A percentile compares a stretch with the other conserved stretches of the same genome.
These are phyloP conservation scores for Drechslerella coelobrocha DNA, from an alignment of 2,329 filamentous ascomycete species.

Conservation along the genomic window DNA sequence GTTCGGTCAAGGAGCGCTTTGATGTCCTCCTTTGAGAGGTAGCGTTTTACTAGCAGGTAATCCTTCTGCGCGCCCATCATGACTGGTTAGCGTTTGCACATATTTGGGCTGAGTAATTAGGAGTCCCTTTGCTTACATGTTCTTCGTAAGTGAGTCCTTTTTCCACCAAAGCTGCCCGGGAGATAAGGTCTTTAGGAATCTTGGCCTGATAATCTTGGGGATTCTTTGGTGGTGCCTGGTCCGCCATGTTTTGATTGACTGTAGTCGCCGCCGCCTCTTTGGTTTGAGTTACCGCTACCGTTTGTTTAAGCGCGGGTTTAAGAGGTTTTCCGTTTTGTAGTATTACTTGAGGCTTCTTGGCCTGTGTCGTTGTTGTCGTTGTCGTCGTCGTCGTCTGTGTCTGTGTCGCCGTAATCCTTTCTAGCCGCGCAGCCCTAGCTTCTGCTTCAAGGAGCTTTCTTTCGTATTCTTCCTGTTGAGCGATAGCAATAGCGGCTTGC, in stretches of 20 bases:
- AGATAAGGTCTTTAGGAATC: slow-evolving; percentile 48
- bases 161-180: slow-evolving; percentile 43
- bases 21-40: slow-evolving; percentile 50
- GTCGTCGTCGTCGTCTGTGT: slow-evolving; percentile 1
- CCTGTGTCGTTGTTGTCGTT: background rate
- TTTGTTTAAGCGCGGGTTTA: slow-evolving; percentile 47
- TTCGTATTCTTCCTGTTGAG: slow-evolving; percentile 46
- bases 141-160: slow-evolving; percentile 48
- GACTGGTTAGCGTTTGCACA: slow-evolving; percentile 1
- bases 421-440: slow-evolving; percentile 42
- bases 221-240: slow-evolving; percentile 47
- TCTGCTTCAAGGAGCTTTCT: slow-evolving; percentile 40
- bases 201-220: slow-evolving; percentile 50
- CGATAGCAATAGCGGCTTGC: slow-evolving; percentile 49
- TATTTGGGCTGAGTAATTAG: background rate
- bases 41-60: slow-evolving; percentile 46
- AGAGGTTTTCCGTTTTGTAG: slow-evolving; percentile 47
- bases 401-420: slow-evolving; percentile 26
- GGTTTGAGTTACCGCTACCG: slow-evolving; percentile 40
- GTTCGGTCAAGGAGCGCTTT: slow-evolving; percentile 49
- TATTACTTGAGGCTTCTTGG: slow-evolving; percentile 47
- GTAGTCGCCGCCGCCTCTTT: slow-evolving; percentile 33
- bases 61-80: slow-evolving; percentile 30
- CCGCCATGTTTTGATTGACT: slow-evolving; percentile 48
- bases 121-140: slow-evolving; percentile 29